Conservation (phyloP, 2,329 filamentous ascomycete genomes). For the Karstenula rhodostoma region DNA sequence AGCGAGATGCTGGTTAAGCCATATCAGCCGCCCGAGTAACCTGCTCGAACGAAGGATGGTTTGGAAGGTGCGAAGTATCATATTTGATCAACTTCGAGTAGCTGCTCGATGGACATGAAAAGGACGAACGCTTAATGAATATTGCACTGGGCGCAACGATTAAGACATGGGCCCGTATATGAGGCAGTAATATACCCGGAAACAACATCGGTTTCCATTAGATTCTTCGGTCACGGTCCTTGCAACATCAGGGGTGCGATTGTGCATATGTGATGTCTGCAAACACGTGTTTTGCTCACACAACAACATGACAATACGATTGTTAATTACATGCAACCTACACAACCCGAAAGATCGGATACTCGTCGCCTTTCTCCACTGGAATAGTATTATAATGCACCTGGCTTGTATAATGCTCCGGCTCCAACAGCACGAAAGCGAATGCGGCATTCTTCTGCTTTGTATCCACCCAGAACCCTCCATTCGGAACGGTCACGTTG, state of each 20-base stretch:
- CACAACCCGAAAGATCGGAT: constrained; percentile 43
- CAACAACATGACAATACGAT: too few relatives aligned
- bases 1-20: constrained; percentile 83
- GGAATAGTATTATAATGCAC: constrained; percentile 49
- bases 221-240: not conserved
- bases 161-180: not conserved
- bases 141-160: not conserved
- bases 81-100: not conserved
- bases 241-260: not conserved
- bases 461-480: constrained; percentile 45
- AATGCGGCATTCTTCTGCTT: constrained; percentile 49
- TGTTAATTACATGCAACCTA: constrained; percentile 1
- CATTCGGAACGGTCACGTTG: constrained; percentile 39
- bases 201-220: not conserved
- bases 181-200: constrained; percentile 2
- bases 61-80: not conserved
- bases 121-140: not conserved
- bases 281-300: too few relatives aligned
- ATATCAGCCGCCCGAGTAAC: constrained; percentile 69
- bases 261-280: too few relatives aligned
- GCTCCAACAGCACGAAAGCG: constrained; percentile 49
- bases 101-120: not conserved
- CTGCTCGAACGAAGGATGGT: constrained; percentile 36
- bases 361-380: constrained; percentile 45
- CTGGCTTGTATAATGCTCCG: constrained; percentile 49